Base-by-base conservation (phyloP, 1,284 basidiomycete species). In the Cystobasidium slooffiae region DNA sequence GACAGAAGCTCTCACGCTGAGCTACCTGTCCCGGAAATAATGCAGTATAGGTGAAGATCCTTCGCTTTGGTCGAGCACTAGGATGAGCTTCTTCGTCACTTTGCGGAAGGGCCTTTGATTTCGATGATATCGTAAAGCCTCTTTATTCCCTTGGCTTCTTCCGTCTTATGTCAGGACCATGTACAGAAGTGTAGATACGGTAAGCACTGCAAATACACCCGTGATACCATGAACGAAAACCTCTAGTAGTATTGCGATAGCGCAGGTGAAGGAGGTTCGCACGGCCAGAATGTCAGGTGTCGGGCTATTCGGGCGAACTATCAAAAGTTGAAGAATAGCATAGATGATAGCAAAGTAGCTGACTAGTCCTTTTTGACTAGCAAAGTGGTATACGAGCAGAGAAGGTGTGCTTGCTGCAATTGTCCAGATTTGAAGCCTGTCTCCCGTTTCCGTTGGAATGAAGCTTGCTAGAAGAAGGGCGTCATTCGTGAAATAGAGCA, bases 401-500 rank as follows among this genome's bases (percentile, higher is more conserved):
- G 49, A 44, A n/a, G 70, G 70, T 20, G 52, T 43, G 7, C 49
- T 44, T 66, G 62, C 70, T 37, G 59, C 55, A 16, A 62, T 44
- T 18, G 44, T 43, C 62, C 62, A 65, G 24, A 59, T 14, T 51
- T 73, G 70, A 1, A 65, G 14, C 22, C 62, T 41, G 41, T 73
- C 70, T 9, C 24, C 22, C 7, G 51, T 51, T 12, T 49, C 24
- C 44, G 62, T 22, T 31, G 70, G 70, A 47, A 65, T 39, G 43
- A 73, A 66, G 52, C 62, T 62, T 44, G 63, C 62, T 53, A 62
- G 47, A 51, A 73, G 53, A n/a, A 73, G 70, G 18, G 62, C 62
- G 37, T 73, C 63, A 52, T 65, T 66, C 20, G 53, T 43, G 52
- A 73, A 73, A 46, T 62, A 73, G 16, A 73, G 37, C 1, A 61